Evolutionary conservation across 495 filamentous ascomycete species (phyloP), one percentile per base, ranked within the genome.

Genomic region (Annulohypoxylon moriforme): DNA sequence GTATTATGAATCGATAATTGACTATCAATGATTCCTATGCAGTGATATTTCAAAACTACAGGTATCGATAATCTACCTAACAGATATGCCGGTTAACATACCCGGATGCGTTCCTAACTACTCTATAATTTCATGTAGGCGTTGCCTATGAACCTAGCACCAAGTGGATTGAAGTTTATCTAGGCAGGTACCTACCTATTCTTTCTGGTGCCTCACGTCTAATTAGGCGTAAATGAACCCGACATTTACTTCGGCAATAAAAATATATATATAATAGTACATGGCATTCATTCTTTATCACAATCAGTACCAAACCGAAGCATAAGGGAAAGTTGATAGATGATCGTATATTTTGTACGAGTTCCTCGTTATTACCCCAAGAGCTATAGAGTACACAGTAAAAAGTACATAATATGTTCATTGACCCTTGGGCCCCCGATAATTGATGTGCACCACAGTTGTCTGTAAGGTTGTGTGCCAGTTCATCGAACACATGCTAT

Each of bases 1-100:
- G 67, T 67, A 67, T 47, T 49, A 66, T 59, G 38, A 59, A 59
- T 22, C 50, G 46, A 44, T 40, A 22, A 58, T 49, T 59, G 53
- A 55, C 24, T 44, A 18, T 36, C 52, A 36, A 52, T 34, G 27
- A 60, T 56, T 47, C 29, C 2, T 60, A 31, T 14, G 8, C 11
- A 1, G 16, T 58, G 16, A 60, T 52, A 18, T 52, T 2, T 29
- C 1, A 4, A 27, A 13, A 40, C 4, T 40, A 40, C 14, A 29
- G 27, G 27, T n/a, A n/a, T n/a, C n/a, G n/a, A n/a, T n/a, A n/a
- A n/a, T n/a, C n/a, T n/a, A n/a, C n/a, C n/a, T n/a, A n/a, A n/a
- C n/a, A n/a, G n/a, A n/a, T n/a, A n/a, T n/a, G n/a, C n/a, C n/a
- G n/a, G n/a, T n/a, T n/a, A n/a, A n/a, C n/a, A n/a, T n/a, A n/a